Evolutionary conservation across 2,329 filamentous ascomycete species (phyloP), one percentile per base, ranked within the genome.

Genomic region (Teratosphaeria destructans): DNA sequence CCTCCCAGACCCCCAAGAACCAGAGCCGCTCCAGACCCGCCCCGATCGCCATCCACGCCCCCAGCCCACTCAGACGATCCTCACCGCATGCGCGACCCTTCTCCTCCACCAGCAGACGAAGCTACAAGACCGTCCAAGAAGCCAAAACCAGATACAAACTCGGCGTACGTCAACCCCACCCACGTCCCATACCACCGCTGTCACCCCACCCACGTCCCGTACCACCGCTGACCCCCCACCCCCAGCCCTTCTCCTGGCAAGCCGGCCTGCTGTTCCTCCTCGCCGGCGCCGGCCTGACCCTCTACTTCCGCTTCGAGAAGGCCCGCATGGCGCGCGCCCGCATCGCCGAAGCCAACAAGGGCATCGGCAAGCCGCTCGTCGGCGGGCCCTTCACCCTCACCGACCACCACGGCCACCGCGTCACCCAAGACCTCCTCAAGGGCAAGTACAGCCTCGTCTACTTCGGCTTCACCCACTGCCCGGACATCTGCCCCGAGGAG

Each of bases 401-500:
- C 47, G 90, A 97, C 76, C 86, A 96, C 68, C 78, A 95, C 63
- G 91, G 91, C 56, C 83, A 85, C 59, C 79, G 80, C 43, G 92
- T 95, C 67, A 89, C 88, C 2, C 87, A 87, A 68, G 82, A 86
- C 71, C 85, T 93, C 74, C 81, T 97, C 79, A 88, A 87, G 79
- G 94, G 94, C 58, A 89, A 88, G 74, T 94, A 96, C 77, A 82
- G 84, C 59, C 75, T 95, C 76, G 88, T 97, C 43, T 99, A 99
- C 78, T 99, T 99, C 73, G 94, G 94, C 70, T 99, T 99, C 81
- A 93, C 90, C 8, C 92, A 96, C 75, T 99, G 94, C 74, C 94
- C 94, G 27, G 94, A 99, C 73, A 99, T 99, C 73, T 99, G 94
- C 79, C 94, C 94, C 37, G 94, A 99, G 71, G 94, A 99, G 77